These are phyloP conservation scores for Euphrasia confusa DNA, from an alignment of 257 asterid species.

Conservation along the genomic window DNA sequence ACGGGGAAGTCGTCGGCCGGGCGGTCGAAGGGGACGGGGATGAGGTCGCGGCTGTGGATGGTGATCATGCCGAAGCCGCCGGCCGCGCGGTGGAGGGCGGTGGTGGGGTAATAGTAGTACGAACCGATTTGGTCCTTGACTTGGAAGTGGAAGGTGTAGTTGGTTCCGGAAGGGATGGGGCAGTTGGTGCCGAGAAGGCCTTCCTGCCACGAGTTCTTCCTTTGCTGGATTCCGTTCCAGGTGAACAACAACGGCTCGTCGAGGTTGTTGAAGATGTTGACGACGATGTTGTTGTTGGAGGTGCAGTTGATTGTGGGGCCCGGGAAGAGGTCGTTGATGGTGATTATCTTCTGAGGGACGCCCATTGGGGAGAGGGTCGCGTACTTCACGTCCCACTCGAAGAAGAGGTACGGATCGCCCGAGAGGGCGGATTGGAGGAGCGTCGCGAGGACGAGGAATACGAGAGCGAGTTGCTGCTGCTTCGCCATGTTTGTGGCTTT, in stretches of 20 bases:
- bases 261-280: slow-evolving; percentile 53
- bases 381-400: slow-evolving; percentile 50
- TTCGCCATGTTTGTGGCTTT: background rate
- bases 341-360: slow-evolving; percentile 52
- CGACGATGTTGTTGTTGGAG: slow-evolving; percentile 60
- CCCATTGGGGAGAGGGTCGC: slow-evolving; percentile 57
- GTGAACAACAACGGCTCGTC: slow-evolving; percentile 58
- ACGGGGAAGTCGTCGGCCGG: slow-evolving; percentile 44
- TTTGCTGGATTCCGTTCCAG: slow-evolving; percentile 63
- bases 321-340: slow-evolving; percentile 57
- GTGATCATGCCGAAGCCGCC: slow-evolving; percentile 51
- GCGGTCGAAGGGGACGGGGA: slow-evolving; percentile 51
- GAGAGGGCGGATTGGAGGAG: slow-evolving; percentile 25
- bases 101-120: slow-evolving; percentile 54
- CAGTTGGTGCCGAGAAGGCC: slow-evolving; percentile 54
- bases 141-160: slow-evolving; percentile 51
- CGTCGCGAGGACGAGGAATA: slow-evolving; percentile 18
- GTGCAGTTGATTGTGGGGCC: slow-evolving; percentile 68
- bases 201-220: slow-evolving; percentile 73
- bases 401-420: slow-evolving; percentile 46
- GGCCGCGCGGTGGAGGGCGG: slow-evolving; percentile 49
- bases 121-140: slow-evolving; percentile 71
- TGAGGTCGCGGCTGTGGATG: slow-evolving; percentile 46
- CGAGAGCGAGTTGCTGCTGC: background rate
- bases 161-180: slow-evolving; percentile 52